Conservation (phyloP, 495 filamentous ascomycete species). For the Oidiodendron maius region DNA sequence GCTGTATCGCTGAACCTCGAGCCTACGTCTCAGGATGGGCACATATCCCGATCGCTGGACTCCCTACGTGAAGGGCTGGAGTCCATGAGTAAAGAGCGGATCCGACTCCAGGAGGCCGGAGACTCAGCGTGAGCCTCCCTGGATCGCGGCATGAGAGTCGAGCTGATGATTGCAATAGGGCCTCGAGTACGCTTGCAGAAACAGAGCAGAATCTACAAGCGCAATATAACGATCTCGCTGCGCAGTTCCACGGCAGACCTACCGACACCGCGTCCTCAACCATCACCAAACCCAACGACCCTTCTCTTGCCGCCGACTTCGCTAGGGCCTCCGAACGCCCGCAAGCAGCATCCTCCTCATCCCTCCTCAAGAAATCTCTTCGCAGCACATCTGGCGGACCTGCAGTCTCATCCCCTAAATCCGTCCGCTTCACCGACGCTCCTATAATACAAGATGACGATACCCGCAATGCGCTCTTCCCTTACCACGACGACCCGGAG, state of each 20-base stretch:
- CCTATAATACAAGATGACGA: slow-evolving; percentile 44
- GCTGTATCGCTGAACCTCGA: slow-evolving; percentile 83
- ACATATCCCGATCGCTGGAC: slow-evolving; percentile 84
- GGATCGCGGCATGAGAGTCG: not conserved
- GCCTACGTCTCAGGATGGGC: slow-evolving; percentile 77
- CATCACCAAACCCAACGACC: slow-evolving; percentile 59
- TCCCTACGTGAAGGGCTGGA: slow-evolving; percentile 80
- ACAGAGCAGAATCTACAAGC: slow-evolving; percentile 46
- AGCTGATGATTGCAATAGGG: slow-evolving; percentile 28
- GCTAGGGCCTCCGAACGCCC: slow-evolving; percentile 47
- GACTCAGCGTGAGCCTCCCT: slow-evolving; percentile 45
- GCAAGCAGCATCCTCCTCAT: slow-evolving; percentile 29
- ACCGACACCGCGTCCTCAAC: slow-evolving; percentile 37
- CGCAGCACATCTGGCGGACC: slow-evolving; percentile 8
- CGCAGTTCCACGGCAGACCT: slow-evolving; percentile 57
- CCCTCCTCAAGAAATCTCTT: slow-evolving; percentile 33
- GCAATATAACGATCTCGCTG: slow-evolving; percentile 52
- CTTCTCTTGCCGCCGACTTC: slow-evolving; percentile 60
- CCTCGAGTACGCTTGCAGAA: slow-evolving; percentile 36
- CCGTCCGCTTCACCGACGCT: slow-evolving; percentile 85
- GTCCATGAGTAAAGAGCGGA: slow-evolving; percentile 60
- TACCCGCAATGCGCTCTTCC: slow-evolving; percentile 62
- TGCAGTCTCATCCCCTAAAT: slow-evolving; percentile 44
- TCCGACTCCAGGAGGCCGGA: slow-evolving; percentile 51
- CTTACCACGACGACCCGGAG: slow-evolving; percentile 47